phyloP scores from a whole-genome alignment of 108 stramenopile genomes.

The Conticribra weissflogii region DNA sequence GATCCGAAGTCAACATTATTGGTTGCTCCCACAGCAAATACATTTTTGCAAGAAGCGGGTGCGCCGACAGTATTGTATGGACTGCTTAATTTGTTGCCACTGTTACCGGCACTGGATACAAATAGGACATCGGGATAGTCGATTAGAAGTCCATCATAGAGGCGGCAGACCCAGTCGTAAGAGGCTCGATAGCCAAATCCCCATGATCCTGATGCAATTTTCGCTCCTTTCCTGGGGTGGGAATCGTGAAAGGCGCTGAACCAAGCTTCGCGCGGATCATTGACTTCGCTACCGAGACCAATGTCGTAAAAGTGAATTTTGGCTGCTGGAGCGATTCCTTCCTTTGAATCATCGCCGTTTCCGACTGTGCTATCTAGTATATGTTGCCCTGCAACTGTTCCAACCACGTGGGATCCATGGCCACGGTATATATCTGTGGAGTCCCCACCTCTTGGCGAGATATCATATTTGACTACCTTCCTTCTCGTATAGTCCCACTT shows the following conservation, averaged over 20 bases:
- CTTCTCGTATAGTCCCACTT: constrained; percentile 25
- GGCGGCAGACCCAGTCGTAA: constrained; percentile 28
- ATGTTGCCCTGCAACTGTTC: constrained; percentile 40
- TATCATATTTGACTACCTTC: constrained; percentile 50
- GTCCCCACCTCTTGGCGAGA: constrained; percentile 23
- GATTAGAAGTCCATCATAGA: constrained; percentile 16
- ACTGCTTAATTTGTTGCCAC: constrained; percentile 39
- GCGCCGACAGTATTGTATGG: constrained; percentile 53
- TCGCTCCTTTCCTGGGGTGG: constrained; percentile 10
- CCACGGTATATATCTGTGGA: constrained; percentile 31
- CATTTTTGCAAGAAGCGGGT: constrained; percentile 69
- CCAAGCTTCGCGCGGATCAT: constrained; percentile 30
- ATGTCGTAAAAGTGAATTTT: constrained; percentile 53
- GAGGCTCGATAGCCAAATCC: constrained; percentile 25
- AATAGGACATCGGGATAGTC: constrained; percentile 54
- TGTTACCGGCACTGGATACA: constrained; percentile 70
- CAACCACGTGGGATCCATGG: constrained; percentile 59
- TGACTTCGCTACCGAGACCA: constrained; percentile 21
- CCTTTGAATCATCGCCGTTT: constrained; percentile 33
- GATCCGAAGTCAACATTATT: constrained; percentile 30
- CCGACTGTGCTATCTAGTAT: constrained; percentile 2
- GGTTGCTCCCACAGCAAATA: constrained; percentile 64
- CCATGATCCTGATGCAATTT: constrained; percentile 27
- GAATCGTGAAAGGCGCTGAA: constrained; percentile 16
- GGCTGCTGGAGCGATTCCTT: constrained; percentile 46